Evolutionary conservation across 768 basidiomycete species (phyloP).

Genomic region (Cystobasidium ongulense): DNA sequence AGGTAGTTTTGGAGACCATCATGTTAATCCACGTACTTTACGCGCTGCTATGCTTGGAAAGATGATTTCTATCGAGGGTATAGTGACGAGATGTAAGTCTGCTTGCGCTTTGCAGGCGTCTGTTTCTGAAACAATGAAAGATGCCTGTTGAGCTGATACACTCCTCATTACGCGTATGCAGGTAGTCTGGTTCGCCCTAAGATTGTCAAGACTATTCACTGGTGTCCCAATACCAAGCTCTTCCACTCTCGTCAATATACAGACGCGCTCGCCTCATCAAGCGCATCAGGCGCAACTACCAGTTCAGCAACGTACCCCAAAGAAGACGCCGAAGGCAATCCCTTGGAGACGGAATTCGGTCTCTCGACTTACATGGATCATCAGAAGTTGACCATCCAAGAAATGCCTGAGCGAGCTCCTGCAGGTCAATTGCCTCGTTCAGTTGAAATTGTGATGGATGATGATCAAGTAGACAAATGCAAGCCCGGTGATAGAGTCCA

Average conservation of each 20-base stretch:
- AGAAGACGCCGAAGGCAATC: conserved; percentile 78
- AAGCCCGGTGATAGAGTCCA: conserved; percentile 98
- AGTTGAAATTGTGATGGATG: conserved; percentile 89
- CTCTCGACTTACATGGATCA: conserved; percentile 87
- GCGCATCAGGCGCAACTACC: conserved; percentile 75
- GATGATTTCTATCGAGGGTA: conserved; percentile 96
- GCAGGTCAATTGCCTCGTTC: conserved; percentile 93
- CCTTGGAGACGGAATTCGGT: conserved; percentile 85
- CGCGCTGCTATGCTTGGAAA: conserved; percentile 79
- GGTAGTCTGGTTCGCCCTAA: conserved; percentile 91
- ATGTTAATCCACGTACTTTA: conserved; percentile 88
- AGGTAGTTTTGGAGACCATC: conserved; percentile 96
- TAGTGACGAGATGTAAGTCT: conserved; percentile 76
- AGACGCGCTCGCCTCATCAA: conserved; percentile 66
- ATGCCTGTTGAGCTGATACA: background rate
- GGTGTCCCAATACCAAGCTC: conserved; percentile 72
- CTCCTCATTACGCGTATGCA: conserved; percentile 29
- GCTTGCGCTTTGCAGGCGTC: background rate
- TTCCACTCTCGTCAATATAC: conserved; percentile 87
- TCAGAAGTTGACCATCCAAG: conserved; percentile 95
- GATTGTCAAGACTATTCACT: conserved; percentile 95
- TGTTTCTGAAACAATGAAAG: background rate
- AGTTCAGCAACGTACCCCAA: conserved; percentile 80
- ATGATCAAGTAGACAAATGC: conserved; percentile 91
- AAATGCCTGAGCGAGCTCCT: conserved; percentile 98